Base-by-base conservation (phyloP, 2,329 filamentous ascomycete genomes). In the Cytospora paraplurivora region DNA sequence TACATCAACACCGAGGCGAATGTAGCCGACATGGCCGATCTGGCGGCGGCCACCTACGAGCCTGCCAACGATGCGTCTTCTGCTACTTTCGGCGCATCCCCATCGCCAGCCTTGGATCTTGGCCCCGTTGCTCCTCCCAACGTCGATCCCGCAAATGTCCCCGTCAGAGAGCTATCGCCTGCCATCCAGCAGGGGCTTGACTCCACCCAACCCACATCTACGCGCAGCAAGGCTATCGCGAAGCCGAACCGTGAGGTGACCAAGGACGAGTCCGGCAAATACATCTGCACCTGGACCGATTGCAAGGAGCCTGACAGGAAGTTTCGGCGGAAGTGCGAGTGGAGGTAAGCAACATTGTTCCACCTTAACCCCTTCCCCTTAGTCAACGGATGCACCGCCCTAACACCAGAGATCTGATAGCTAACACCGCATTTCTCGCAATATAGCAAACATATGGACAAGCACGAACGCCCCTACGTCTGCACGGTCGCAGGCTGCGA, bases 391-490 rank as follows among this genome's bases (percentile, higher is more conserved):
- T 27, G 27, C 27, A 27, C 27, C 27, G 27, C 27, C 27, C 27
- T 27, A 27, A 27, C 4, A 27, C 27, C 27, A 27, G 27, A 27
- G 27, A 1, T 27, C 17, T 21, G 13, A 53, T 64, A 51, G 44
- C 41, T 55, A n/a, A 19, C 1, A 1, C 57, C 27, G 19, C 7
- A 37, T 19, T 38, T 1, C 5, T 10, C 11, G 4, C n/a, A 52
- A 52, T 58, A 7, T 68, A 96, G 92, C 74, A 97, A 98, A 79
- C 94, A 98, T 75, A 97, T 97, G 93, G 94, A 98, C 78, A 97
- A 97, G 75, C 94, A 98, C 74, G 93, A 97, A 70, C 85, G 94
- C 13, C 94, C 94, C 1, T 98, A 97, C 74, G 91, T 93, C 71
- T 98, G 94, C 76, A 82, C 81, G 27, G 88, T 89, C 51, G 83